Base-by-base conservation (phyloP, 768 basidiomycete species). In the Russula lepida region DNA sequence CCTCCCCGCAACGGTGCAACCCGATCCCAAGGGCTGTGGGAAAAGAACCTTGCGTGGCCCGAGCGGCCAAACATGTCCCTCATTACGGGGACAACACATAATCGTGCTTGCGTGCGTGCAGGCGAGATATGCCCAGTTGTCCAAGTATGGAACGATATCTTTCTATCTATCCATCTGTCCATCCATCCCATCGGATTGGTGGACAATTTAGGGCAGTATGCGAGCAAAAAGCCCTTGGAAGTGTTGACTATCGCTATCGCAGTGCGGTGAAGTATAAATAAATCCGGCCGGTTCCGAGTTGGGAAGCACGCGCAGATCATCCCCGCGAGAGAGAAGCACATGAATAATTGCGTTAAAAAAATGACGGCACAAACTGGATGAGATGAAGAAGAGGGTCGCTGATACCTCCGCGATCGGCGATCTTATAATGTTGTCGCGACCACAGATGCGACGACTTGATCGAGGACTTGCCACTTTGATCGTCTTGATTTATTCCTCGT, bases 211-310 rank as follows among this genome's bases (percentile, higher is more conserved):
- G 19, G 17, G 25, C 12, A 13, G 1, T 8, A 23, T 55, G 41
- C 43, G n/a, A 23, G 46, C 43, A n/a, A 17, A 46, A 17, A 23
- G 12, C 3, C 15, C 13, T n/a, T n/a, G 54, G n/a, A 55, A 55
- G 58, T 23, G 23, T 43, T 51, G 28, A 13, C 19, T n/a, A n/a
- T 27, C 27, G 33, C 21, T n/a, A 3, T n/a, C n/a, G n/a, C n/a
- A n/a, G n/a, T n/a, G n/a, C n/a, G n/a, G 27, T 39, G n/a, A 19
- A 17, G 11, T 3, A n/a, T n/a, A n/a, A n/a, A 47, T 44, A 35
- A n/a, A 50, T 35, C 32, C 60, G 54, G 48, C 54, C 41, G 54
- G 48, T n/a, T 51, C 60, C 60, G 54, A 55, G 48, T 32, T 43
- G 11, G n/a, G 53, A 33, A 35, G 30, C 11, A 11, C 17, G 23